Evolutionary conservation across 768 basidiomycete species (phyloP).

Genomic region (Vararia minispora): DNA sequence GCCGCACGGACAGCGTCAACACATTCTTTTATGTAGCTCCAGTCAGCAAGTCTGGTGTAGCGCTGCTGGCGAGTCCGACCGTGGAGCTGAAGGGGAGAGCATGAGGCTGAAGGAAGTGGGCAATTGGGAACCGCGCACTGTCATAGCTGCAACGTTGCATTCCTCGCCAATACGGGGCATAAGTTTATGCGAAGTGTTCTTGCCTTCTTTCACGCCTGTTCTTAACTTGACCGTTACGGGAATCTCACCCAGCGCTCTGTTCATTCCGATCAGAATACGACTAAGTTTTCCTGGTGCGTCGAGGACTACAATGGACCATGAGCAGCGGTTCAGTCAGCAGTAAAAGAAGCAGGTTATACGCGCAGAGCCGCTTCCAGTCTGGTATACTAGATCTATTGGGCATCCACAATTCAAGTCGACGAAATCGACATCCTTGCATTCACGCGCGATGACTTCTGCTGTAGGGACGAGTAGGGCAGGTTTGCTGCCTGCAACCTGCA

Average conservation of each 20-base stretch:
- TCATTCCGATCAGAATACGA: conserved; percentile 87
- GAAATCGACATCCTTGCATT: conserved; percentile 69
- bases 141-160: conserved; percentile 44
- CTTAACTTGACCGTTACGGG: conserved; percentile 89
- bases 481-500: conserved; percentile 88
- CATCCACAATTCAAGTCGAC: conserved; percentile 96
- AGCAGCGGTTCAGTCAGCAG: background rate
- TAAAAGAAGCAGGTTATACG: conserved; percentile 35
- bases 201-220: conserved; percentile 84
- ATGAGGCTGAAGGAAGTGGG: background rate
- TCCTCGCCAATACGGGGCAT: conserved; percentile 63
- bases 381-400: conserved; percentile 94
- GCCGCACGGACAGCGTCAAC: conserved; percentile 65
- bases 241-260: conserved; percentile 76
- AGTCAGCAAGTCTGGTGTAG: conserved; percentile 87
- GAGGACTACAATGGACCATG: conserved; percentile 43
- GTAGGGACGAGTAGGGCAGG: conserved; percentile 66
- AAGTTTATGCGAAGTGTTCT: conserved; percentile 79
- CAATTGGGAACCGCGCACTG: conserved; percentile 25
- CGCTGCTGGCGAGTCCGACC: conserved; percentile 92
- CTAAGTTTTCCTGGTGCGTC: conserved; percentile 76
- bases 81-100: conserved; percentile 59
- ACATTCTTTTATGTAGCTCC: conserved; percentile 87
- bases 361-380: conserved; percentile 82
- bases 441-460: conserved; percentile 69